phyloP scores from a whole-genome alignment of 257 asterid genomes.

The Solanum paucissectum region DNA sequence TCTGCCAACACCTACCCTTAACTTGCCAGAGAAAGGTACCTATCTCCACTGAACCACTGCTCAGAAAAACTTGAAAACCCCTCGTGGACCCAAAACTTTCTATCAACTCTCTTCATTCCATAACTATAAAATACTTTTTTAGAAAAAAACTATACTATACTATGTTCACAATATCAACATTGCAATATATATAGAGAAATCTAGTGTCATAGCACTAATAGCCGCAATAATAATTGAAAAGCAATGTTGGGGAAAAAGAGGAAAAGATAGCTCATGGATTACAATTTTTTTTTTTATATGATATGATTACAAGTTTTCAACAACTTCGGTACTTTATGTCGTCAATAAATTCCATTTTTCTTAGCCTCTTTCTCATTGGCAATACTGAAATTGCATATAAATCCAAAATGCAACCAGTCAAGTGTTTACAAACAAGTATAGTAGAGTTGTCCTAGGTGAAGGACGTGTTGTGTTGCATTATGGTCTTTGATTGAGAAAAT shows the following conservation, averaged over 20 bases:
- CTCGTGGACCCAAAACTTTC: neutral
- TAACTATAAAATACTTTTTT: neutral
- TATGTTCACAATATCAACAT: neutral
- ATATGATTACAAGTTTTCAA: neutral
- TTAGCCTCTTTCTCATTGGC: neutral
- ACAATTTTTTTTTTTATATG: neutral
- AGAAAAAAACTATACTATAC: neutral
- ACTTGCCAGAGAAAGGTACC: neutral
- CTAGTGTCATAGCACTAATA: neutral
- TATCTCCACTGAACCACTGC: neutral
- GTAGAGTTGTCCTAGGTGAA: neutral
- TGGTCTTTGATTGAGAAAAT: neutral
- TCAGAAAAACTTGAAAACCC: neutral
- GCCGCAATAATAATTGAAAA: slow-evolving; percentile 1
- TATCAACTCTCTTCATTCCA: neutral
- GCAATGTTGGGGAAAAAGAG: neutral
- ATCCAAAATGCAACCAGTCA: slow-evolving; percentile 26
- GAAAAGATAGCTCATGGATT: neutral
- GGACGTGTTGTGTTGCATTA: neutral
- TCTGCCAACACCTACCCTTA: slow-evolving; percentile 6
- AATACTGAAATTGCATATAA: slow-evolving; percentile 4
- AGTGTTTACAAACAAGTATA: neutral
- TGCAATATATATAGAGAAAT: neutral
- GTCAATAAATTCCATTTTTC: neutral
- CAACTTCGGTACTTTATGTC: slow-evolving; percentile 2